phyloP scores from a whole-genome alignment of 495 filamentous ascomycete species.

The Ascodesmis nigricans region DNA sequence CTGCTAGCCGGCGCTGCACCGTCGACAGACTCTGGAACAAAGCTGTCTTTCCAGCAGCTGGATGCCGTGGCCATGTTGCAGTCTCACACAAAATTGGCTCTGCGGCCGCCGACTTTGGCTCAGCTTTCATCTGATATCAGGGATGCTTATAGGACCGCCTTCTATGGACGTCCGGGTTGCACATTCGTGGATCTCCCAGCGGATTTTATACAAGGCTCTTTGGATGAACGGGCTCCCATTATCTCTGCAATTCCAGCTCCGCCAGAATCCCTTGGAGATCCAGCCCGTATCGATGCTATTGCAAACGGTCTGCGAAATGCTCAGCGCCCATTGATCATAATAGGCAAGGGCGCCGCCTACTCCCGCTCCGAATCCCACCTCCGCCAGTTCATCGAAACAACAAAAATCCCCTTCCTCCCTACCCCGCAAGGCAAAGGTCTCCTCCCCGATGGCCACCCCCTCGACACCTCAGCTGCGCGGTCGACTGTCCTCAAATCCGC shows the following conservation, averaged over 20 bases:
- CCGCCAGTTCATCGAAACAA: slow-evolving; percentile 28
- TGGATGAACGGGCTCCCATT: not conserved
- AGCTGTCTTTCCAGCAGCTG: slow-evolving; percentile 41
- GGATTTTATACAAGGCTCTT: slow-evolving; percentile 29
- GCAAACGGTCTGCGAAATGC: slow-evolving; percentile 29
- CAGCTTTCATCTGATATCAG: slow-evolving; percentile 30
- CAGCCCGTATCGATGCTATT: slow-evolving; percentile 26
- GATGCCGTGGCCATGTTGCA: slow-evolving; percentile 36
- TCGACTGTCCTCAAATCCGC: slow-evolving; percentile 35
- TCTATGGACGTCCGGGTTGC: slow-evolving; percentile 37
- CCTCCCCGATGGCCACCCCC: slow-evolving; percentile 33
- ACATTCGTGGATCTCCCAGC: slow-evolving; percentile 40
- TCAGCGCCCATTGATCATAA: slow-evolving; percentile 32
- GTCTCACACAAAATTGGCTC: slow-evolving; percentile 36
- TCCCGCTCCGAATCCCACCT: slow-evolving; percentile 31
- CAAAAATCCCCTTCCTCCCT: slow-evolving; percentile 37
- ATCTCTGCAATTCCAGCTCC: slow-evolving; percentile 22
- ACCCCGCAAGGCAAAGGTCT: slow-evolving; percentile 46
- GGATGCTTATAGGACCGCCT: slow-evolving; percentile 34
- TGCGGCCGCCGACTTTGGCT: slow-evolving; percentile 30
- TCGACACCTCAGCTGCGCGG: slow-evolving; percentile 35
- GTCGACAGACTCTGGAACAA: slow-evolving; percentile 32
- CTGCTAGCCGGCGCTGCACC: slow-evolving; percentile 34
- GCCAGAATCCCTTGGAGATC: slow-evolving; percentile 28
- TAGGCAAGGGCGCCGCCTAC: slow-evolving; percentile 43